A percentile compares a stretch with the other conserved stretches of the same genome.
phyloP scores from a whole-genome alignment of 2,329 filamentous ascomycete genomes.

The Beauveria varroae region DNA sequence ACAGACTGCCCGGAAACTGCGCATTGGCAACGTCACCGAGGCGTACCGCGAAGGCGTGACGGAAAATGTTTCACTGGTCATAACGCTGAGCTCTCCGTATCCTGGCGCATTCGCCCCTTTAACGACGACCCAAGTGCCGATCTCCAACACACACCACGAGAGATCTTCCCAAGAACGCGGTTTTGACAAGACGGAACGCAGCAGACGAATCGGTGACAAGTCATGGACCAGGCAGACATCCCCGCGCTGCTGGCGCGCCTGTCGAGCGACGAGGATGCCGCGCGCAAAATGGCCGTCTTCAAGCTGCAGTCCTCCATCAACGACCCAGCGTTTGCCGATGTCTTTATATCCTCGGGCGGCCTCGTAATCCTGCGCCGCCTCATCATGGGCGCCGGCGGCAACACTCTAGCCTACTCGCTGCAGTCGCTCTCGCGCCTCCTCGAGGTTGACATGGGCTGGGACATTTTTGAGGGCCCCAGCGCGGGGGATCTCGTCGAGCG shows the following conservation, averaged over 20 bases:
- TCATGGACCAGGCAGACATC: constrained; percentile 61
- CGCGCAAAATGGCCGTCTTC: constrained; percentile 98
- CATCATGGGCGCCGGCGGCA: constrained; percentile 78
- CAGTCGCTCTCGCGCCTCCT: constrained; percentile 81
- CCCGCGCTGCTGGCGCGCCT: constrained; percentile 57
- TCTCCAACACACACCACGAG: not conserved
- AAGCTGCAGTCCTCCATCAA: constrained; percentile 93
- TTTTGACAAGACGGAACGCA: not conserved
- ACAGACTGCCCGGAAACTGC: not conserved
- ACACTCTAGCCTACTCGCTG: constrained; percentile 90
- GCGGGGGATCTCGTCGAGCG: constrained; percentile 61
- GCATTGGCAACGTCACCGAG: not conserved
- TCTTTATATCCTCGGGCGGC: constrained; percentile 87
- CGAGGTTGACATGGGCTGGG: constrained; percentile 98
- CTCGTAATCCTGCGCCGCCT: constrained; percentile 73
- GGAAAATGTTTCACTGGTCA: not conserved
- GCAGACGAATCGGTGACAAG: not conserved
- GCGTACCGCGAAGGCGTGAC: not conserved
- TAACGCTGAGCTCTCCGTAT: not conserved
- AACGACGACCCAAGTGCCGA: not conserved
- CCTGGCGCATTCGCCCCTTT: constrained; percentile 7
- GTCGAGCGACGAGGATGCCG: constrained; percentile 72
- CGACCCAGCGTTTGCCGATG: constrained; percentile 91
- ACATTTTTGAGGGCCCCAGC: constrained; percentile 61
- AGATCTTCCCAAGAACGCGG: not conserved